Base-by-base conservation (phyloP, 176 grass and related monocot genomes). In the Paspalum notatum region DNA sequence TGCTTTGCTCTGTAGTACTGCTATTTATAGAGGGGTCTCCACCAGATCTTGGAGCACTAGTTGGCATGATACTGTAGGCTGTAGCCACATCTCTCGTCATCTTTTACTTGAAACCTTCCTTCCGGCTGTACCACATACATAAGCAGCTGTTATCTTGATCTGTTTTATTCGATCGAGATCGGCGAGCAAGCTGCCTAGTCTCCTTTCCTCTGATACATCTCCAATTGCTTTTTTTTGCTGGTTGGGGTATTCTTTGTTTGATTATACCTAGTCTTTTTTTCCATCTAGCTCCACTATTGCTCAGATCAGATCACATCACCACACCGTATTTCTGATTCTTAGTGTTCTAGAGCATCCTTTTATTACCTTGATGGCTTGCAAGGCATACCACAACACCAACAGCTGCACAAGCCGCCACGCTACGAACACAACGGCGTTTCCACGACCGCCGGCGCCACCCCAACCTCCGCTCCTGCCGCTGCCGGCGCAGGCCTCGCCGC, bases 401-500 rank as follows among this genome's bases (percentile, higher is more conserved):
- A 49, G 47, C 46, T 50, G 4, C 68, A 9, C 48, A 21, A 18
- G 12, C 60, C 47, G 43, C 61, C 71, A 67, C 13, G 43, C 63
- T 6, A 66, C 66, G 40, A 16, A 39, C 6, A 18, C 68, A 16
- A 38, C 79, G 24, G 24, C 85, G 5, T 84, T 85, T 20, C 63
- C 74, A n/a, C 84, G 66, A 2, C 54, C 65, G 68, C 39, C 83
- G 45, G 47, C 89, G 17, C 65, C 57, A 7, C 48, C 44, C 16
- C 91, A 93, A 40, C 85, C 91, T 17, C 67, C 79, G 41, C 90
- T 95, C 42, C 87, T 91, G 59, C 92, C 87, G 9, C 87, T 89
- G 46, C 87, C 92, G 54, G 22, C 1, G 22, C 62, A 56, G 25
- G 74, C 66, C 50, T 41, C 67, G 59, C 78, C 71, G 46, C 57